These are phyloP conservation scores for Fusarium algeriense DNA, from an alignment of 2,329 filamentous ascomycete species.

Conservation along the genomic window DNA sequence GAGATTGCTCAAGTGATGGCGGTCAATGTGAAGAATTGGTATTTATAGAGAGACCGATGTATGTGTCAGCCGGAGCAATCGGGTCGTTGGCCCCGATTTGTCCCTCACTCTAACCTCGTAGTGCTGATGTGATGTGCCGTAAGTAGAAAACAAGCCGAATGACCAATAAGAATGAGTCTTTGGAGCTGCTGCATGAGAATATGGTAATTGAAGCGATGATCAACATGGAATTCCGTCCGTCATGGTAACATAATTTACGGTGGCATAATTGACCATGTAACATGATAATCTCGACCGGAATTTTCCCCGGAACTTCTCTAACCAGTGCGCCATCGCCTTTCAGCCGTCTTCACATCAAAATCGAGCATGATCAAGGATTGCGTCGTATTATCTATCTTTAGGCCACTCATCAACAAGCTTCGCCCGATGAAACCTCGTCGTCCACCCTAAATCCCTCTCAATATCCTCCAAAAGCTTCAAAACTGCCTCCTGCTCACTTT, in stretches of 20 bases:
- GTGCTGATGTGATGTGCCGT: neutral
- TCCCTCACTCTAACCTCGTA: neutral
- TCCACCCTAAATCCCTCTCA: slow-evolving; percentile 73
- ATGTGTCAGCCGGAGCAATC: neutral
- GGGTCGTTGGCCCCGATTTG: neutral
- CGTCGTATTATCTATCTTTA: neutral
- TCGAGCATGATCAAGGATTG: too few species aligned
- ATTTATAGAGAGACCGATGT: neutral
- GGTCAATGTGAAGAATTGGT: neutral
- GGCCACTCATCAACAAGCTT: slow-evolving; percentile 41
- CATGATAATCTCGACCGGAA: neutral
- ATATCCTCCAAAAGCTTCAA: slow-evolving; percentile 68
- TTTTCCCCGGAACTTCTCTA: too few species aligned
- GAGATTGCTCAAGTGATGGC: too few species aligned
- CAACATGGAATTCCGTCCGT: neutral
- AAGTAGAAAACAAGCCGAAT: slow-evolving; percentile 17
- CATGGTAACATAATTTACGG: neutral
- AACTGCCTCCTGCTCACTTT: slow-evolving; percentile 66
- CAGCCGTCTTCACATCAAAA: too few species aligned
- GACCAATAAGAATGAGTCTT: neutral
- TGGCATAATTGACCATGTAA: neutral
- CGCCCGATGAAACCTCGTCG: slow-evolving; percentile 55
- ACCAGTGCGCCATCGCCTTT: too few species aligned
- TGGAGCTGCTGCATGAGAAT: neutral
- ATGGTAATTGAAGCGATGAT: neutral